phyloP scores from a whole-genome alignment of 768 basidiomycete species.

The Amyloporia xantha region DNA sequence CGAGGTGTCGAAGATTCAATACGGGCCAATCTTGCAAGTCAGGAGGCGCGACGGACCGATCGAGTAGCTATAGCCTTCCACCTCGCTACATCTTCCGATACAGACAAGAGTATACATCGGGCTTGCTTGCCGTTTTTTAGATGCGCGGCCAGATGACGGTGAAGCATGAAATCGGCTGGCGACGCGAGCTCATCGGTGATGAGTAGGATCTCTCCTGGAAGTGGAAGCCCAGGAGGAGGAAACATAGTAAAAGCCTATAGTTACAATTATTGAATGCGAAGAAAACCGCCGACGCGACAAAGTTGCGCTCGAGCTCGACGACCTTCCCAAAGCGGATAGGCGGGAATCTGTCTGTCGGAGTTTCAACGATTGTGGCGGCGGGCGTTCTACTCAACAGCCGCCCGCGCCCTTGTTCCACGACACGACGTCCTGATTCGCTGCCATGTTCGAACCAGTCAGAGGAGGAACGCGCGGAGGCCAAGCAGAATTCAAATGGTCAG shows the following conservation, averaged over 20 bases:
- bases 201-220: slow-evolving; percentile 46
- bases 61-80: slow-evolving; percentile 62
- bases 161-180: slow-evolving; percentile 69
- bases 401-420: no score
- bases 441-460: slow-evolving; percentile 79
- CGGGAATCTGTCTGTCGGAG: background rate
- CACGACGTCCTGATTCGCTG: background rate
- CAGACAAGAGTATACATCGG: slow-evolving; percentile 46
- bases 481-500: slow-evolving; percentile 87
- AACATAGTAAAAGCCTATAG: no score
- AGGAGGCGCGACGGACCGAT: slow-evolving; percentile 34
- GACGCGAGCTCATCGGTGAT: slow-evolving; percentile 67
- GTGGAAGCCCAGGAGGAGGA: slow-evolving; percentile 44
- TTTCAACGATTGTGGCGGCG: background rate
- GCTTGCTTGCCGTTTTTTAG: slow-evolving; percentile 38
- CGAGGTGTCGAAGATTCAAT: background rate
- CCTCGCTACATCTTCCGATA: slow-evolving; percentile 46
- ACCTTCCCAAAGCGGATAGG: background rate
- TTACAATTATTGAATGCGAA: slow-evolving; percentile 2
- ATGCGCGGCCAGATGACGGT: slow-evolving; percentile 43
- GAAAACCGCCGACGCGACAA: background rate
- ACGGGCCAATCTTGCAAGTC: background rate
- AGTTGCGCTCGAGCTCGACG: no score
- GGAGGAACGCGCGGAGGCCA: slow-evolving; percentile 91
- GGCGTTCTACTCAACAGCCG: background rate